Base-by-base conservation (phyloP, 148 eudicot species). In the Arbutus unedo region DNA sequence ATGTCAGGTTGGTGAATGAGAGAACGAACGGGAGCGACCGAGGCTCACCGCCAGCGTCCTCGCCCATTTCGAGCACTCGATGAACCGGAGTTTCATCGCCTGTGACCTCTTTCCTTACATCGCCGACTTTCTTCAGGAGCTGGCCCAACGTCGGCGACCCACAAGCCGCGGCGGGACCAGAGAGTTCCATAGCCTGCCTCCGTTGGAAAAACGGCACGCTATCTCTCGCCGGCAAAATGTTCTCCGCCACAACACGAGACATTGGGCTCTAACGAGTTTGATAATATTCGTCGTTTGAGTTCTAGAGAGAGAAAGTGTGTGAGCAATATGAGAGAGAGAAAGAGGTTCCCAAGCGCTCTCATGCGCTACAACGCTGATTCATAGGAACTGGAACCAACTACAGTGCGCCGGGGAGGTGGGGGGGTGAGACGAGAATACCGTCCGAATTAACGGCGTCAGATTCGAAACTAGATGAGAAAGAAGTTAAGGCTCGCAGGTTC, bases 51-150 rank as follows among this genome's bases (percentile, higher is more conserved):
- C 79, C 19, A 44, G 64, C 53, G 43, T 64, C 70, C 16, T 71
- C 85, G 38, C 79, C 83, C 81, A 91, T 6, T 0, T 89, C 88
- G 45, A 93, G 83, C 0, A 86, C 88, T 45, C 89, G 91, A 80
- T 95, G 98, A 2, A 87, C 88, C 5, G 97, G 98, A 0, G 98
- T 92, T 56, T 92, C 92, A 49, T 95, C 95, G 0, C 95, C 97
- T 41, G 89, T 83, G 15, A 47, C 89, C 21, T 92, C 93, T 64
- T 88, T 91, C 2, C 94, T 68, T 2, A 77, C 92, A 66, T 93
- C 98, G 1, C 95, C 95, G 10, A 95, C 97, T 25, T 83, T 77
- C 83, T 95, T 91, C 31, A 95, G 83, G 0, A 95, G 88, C 76
- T 91, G 91, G 1, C 94, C 97, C 0, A 93, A 88, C 0, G 98